Conservation (phyloP, 2,329 filamentous ascomycete species). For the Pseudopyricularia javanii region DNA sequence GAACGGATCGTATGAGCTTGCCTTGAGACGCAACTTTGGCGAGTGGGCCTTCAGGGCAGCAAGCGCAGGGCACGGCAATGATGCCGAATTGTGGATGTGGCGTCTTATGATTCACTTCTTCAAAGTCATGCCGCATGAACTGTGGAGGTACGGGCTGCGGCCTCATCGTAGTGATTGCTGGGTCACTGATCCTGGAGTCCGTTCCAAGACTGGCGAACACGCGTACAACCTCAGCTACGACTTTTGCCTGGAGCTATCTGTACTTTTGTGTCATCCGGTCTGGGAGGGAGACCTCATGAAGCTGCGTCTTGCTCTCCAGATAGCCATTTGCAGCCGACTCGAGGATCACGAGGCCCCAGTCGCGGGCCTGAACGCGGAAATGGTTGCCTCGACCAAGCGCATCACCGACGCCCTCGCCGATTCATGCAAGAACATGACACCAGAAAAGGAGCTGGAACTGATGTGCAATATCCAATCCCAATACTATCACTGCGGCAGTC, state of each 20-base stretch:
- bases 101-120: slow-evolving; percentile 2
- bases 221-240: not conserved
- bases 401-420: not conserved
- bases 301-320: slow-evolving; percentile 1
- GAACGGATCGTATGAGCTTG: not conserved
- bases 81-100: slow-evolving; percentile 4
- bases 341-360: slow-evolving; percentile 2
- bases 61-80: not conserved
- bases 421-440: not conserved
- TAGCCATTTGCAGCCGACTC: not conserved
- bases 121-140: not conserved
- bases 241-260: not conserved
- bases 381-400: not conserved
- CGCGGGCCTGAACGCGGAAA: not conserved
- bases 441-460: not conserved
- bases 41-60: not conserved
- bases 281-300: slow-evolving; percentile 1
- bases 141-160: slow-evolving; percentile 4
- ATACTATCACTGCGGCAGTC: not conserved
- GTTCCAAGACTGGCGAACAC: not conserved
- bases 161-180: not conserved
- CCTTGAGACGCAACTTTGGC: not conserved
- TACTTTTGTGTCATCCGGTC: slow-evolving; percentile 2
- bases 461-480: not conserved
- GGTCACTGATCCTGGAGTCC: not conserved